phyloP scores from a whole-genome alignment of 331 rosid genomes.

The Quercus lobata region DNA sequence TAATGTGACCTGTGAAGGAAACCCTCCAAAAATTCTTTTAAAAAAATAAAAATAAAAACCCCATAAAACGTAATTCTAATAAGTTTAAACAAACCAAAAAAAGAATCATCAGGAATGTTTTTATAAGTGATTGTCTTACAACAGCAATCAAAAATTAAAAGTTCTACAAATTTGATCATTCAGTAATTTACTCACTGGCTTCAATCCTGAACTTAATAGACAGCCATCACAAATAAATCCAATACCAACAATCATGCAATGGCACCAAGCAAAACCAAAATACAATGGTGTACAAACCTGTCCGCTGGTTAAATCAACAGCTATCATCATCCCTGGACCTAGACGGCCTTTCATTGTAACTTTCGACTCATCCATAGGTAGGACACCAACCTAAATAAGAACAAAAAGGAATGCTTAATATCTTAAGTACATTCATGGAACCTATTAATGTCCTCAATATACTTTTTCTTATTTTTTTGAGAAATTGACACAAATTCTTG shows the following conservation, averaged over 20 bases:
- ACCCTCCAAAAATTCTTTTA: not conserved
- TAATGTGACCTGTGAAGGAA: not conserved
- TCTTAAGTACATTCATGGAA: slow-evolving; percentile 10
- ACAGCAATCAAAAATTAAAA: not conserved
- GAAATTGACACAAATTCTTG: not conserved
- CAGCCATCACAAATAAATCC: not conserved
- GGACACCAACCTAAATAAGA: slow-evolving; percentile 79
- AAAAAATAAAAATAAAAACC: no score
- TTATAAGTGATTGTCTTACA: not conserved
- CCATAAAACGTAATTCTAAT: not conserved
- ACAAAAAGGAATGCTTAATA: slow-evolving; percentile 12
- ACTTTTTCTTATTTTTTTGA: not conserved
- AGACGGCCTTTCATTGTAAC: slow-evolving; percentile 93
- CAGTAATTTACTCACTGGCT: slow-evolving; percentile 4
- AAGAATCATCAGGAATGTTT: not conserved
- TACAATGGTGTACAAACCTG: slow-evolving; percentile 55
- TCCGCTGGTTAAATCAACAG: slow-evolving; percentile 82
- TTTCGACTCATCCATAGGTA: slow-evolving; percentile 92
- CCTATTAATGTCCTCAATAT: not conserved
- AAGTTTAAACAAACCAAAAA: not conserved
- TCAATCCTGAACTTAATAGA: slow-evolving; percentile 1
- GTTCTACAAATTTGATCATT: slow-evolving; percentile 10
- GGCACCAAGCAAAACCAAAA: slow-evolving; percentile 10
- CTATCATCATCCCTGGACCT: slow-evolving; percentile 99
- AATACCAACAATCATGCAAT: not conserved